A percentile compares a stretch with the other conserved stretches of the same genome.
phyloP scores from a whole-genome alignment of 2,329 filamentous ascomycete species.

The Botryotinia calthae region DNA sequence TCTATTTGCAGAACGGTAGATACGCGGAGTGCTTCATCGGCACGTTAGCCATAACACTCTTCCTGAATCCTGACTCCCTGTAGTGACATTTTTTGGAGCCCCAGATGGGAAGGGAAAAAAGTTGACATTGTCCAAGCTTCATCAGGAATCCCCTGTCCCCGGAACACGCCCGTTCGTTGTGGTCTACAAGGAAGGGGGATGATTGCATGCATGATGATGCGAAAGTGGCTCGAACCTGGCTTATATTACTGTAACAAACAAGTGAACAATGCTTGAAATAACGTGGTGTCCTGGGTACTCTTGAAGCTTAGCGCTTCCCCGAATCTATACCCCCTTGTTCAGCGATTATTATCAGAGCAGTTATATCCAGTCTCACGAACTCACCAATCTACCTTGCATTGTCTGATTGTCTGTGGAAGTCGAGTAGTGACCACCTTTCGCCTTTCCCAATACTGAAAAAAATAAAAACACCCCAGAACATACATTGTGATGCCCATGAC shows the following conservation, averaged over 20 bases:
- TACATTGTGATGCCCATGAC: background rate
- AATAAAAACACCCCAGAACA: no score
- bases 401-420: background rate
- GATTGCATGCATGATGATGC: conserved; percentile 31
- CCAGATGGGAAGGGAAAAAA: background rate
- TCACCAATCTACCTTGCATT: background rate
- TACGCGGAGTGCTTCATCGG: background rate
- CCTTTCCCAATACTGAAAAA: background rate
- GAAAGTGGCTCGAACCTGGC: conserved; percentile 26
- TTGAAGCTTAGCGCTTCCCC: conserved; percentile 22
- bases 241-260: conserved; percentile 21
- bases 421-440: background rate
- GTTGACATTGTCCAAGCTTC: conserved; percentile 27
- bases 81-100: background rate
- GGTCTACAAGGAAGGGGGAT: conserved; percentile 8
- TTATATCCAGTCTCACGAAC: background rate
- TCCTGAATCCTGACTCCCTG: background rate
- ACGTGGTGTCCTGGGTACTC: conserved; percentile 29
- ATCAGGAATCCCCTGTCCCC: conserved; percentile 18
- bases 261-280: conserved; percentile 23
- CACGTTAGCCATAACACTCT: background rate
- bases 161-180: conserved; percentile 12
- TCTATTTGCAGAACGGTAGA: background rate
- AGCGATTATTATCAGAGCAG: conserved; percentile 2
- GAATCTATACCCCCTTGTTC: conserved; percentile 10